These are phyloP conservation scores for Vitis hybrid DNA, from an alignment of 177 flowering plant species.

Conservation along the genomic window DNA sequence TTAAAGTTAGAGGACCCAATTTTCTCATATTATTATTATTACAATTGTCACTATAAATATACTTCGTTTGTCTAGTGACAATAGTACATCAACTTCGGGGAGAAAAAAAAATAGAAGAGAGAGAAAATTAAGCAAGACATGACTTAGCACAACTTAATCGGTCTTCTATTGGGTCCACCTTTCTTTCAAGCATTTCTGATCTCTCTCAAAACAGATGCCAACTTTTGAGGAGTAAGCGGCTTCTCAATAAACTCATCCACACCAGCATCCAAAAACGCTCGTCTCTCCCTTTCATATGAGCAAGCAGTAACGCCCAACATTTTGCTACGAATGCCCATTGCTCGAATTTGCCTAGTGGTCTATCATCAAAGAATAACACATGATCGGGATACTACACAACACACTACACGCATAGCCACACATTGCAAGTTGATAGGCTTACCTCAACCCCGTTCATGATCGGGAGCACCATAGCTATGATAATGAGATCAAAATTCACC, in stretches of 20 bases:
- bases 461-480: not conserved
- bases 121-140: too few relatives aligned
- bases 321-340: not conserved
- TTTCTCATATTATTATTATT: too few relatives aligned
- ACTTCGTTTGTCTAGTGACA: too few relatives aligned
- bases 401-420: too few relatives aligned
- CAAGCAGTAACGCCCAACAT: not conserved
- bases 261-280: conserved; percentile 13
- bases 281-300: not conserved
- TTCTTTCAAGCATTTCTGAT: too few relatives aligned
- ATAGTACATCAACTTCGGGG: too few relatives aligned
- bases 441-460: not conserved
- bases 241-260: conserved; percentile 6
- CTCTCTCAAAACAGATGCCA: conserved; percentile 9
- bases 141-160: too few relatives aligned
- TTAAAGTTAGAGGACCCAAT: too few relatives aligned
- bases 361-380: not conserved
- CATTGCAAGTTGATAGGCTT: not conserved
- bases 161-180: too few relatives aligned
- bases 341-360: conserved; percentile 2
- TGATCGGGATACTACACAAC: too few relatives aligned
- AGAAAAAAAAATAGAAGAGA: too few relatives aligned
- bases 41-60: too few relatives aligned
- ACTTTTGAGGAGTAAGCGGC: not conserved
- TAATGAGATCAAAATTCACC: not conserved